phyloP scores from a whole-genome alignment of 2,329 filamentous ascomycete species.

The Cladosporium sphaerospermum region DNA sequence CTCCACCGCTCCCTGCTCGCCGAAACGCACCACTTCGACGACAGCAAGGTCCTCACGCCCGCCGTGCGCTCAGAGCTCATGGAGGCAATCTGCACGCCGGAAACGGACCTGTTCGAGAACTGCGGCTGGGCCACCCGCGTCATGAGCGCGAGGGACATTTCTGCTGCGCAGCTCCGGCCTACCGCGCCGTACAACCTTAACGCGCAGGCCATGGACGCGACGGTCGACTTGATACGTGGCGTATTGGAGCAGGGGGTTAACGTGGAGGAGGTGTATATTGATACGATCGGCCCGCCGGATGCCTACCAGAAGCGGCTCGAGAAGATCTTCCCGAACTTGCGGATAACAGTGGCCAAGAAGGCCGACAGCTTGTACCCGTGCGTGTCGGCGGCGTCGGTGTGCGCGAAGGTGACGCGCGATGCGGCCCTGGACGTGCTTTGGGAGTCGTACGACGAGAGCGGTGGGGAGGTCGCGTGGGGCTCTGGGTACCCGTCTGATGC shows the following conservation, averaged over 20 bases:
- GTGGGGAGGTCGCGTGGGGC: slow-evolving; percentile 56
- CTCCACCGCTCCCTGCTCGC: slow-evolving; percentile 67
- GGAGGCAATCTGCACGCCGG: slow-evolving; percentile 62
- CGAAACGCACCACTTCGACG: slow-evolving; percentile 78
- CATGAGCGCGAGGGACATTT: slow-evolving; percentile 79
- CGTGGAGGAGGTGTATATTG: slow-evolving; percentile 84
- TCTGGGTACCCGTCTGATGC: slow-evolving; percentile 90
- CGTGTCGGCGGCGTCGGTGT: slow-evolving; percentile 88
- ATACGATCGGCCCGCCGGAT: slow-evolving; percentile 80
- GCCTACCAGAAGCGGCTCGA: slow-evolving; percentile 81
- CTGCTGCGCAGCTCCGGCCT: slow-evolving; percentile 67
- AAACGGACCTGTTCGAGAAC: slow-evolving; percentile 50
- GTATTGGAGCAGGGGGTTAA: slow-evolving; percentile 75
- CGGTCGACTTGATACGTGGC: slow-evolving; percentile 70
- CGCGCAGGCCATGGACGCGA: slow-evolving; percentile 90
- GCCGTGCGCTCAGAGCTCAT: slow-evolving; percentile 69
- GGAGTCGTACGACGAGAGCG: slow-evolving; percentile 41
- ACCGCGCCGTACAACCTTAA: slow-evolving; percentile 76
- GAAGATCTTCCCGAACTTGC: slow-evolving; percentile 67
- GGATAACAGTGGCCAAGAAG: slow-evolving; percentile 56
- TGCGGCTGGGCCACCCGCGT: slow-evolving; percentile 81
- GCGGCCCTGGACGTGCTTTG: slow-evolving; percentile 78
- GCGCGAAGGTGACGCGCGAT: slow-evolving; percentile 92
- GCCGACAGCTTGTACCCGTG: slow-evolving; percentile 88
- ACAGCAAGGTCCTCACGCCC: slow-evolving; percentile 85